These are phyloP conservation scores for Luzula sylvatica DNA, from an alignment of 176 grass and related monocot genomes.

Conservation along the genomic window DNA sequence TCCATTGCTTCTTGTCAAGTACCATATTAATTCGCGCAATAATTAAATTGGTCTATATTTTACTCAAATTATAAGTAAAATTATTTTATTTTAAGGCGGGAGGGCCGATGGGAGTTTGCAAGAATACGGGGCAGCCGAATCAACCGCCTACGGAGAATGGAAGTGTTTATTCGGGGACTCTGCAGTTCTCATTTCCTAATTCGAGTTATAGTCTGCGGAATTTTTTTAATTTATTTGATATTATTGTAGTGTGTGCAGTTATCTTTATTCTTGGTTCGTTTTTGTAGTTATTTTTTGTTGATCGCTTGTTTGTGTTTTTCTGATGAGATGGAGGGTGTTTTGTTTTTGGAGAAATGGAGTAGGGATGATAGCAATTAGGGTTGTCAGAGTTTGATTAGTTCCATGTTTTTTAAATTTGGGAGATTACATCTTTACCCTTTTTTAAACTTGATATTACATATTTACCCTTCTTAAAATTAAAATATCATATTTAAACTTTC, in stretches of 20 bases:
- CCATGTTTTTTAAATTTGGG: no score
- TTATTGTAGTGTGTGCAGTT: slow-evolving; percentile 7
- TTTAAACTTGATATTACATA: no score
- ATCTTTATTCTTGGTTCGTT: slow-evolving; percentile 25
- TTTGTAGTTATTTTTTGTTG: slow-evolving; percentile 26
- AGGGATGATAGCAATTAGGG: no score
- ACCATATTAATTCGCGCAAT: not conserved
- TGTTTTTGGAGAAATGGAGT: slow-evolving; percentile 4
- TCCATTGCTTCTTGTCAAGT: slow-evolving; percentile 73
- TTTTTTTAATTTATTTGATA: not conserved
- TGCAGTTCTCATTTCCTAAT: slow-evolving; percentile 49
- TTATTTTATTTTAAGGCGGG: slow-evolving; percentile 34
- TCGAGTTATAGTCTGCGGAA: slow-evolving; percentile 20
- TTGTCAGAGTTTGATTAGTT: no score
- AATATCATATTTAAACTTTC: no score
- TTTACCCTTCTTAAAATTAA: no score
- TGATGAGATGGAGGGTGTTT: slow-evolving; percentile 2
- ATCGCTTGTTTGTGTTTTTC: slow-evolving; percentile 5
- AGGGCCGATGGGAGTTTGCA: slow-evolving; percentile 37
- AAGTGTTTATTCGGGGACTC: slow-evolving; percentile 52
- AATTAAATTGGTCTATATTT: not conserved
- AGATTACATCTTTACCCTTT: no score
- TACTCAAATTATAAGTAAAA: not conserved
- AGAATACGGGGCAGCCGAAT: slow-evolving; percentile 34
- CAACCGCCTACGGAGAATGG: slow-evolving; percentile 30